Evolutionary conservation across 202 grass and related monocot genomes (phyloP).

Genomic region (Eragrostis tef): DNA sequence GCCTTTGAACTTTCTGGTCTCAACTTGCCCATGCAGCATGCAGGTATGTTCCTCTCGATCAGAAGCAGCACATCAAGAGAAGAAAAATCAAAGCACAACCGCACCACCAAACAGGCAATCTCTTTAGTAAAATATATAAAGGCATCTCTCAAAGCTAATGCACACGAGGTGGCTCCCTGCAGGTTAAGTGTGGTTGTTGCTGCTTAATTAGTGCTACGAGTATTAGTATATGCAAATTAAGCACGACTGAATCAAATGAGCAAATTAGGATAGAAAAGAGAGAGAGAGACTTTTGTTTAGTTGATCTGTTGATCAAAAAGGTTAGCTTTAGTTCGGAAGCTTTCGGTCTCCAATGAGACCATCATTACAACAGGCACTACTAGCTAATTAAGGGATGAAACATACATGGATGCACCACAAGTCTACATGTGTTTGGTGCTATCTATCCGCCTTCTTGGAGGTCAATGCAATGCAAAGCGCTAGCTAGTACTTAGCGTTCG

Average conservation of each 20-base stretch:
- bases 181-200: background rate
- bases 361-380: background rate
- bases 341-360: background rate
- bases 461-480: conserved; percentile 18
- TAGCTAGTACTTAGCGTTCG: background rate
- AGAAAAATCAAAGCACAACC: too few species aligned
- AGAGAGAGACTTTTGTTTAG: background rate
- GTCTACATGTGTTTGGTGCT: conserved; percentile 12
- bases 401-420: background rate
- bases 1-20: background rate
- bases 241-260: background rate
- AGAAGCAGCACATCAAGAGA: background rate
- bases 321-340: background rate
- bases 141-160: too few species aligned
- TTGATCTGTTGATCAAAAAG: background rate
- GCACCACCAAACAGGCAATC: too few species aligned
- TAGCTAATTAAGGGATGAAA: background rate
- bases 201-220: too few species aligned
- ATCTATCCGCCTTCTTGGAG: background rate
- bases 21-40: too few species aligned
- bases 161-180: background rate
- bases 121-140: too few species aligned
- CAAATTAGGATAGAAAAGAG: background rate
- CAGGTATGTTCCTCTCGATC: background rate
- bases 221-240: background rate